These are phyloP conservation scores for Colletotrichum viniferum DNA, from an alignment of 2,329 filamentous ascomycete genomes.

Conservation along the genomic window DNA sequence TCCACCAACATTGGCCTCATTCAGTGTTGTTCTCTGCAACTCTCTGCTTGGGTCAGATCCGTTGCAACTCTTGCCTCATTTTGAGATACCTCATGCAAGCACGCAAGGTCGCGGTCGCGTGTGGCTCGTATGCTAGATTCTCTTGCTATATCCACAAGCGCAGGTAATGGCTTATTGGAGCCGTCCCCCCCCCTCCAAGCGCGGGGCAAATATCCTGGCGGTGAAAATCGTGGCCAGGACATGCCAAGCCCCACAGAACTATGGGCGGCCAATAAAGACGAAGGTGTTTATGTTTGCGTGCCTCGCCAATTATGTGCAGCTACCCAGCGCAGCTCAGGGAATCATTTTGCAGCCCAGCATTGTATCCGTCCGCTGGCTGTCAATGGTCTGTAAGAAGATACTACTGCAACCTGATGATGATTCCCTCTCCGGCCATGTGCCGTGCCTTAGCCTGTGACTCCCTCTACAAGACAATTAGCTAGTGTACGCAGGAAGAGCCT, in stretches of 20 bases:
- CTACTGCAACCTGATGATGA: background rate
- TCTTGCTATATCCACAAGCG: background rate
- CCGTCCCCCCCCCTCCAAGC: background rate
- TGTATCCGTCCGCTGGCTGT: background rate
- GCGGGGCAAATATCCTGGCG: background rate
- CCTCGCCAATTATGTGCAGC: background rate
- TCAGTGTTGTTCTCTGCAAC: background rate
- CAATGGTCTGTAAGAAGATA: background rate
- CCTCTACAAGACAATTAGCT: background rate
- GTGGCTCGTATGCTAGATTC: background rate
- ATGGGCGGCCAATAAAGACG: background rate
- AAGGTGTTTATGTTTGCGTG: slow-evolving; percentile 1
- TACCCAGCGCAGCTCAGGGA: background rate
- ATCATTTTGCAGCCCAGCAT: background rate
- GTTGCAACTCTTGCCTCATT: background rate
- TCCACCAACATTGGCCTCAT: background rate
- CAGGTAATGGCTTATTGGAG: background rate
- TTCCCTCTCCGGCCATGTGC: background rate
- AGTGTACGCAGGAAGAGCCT: background rate
- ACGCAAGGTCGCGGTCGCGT: background rate
- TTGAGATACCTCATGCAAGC: background rate
- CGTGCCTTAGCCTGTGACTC: background rate
- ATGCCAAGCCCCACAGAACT: background rate
- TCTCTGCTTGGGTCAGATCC: background rate
- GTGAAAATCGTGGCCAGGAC: slow-evolving; percentile 5